Conservation (phyloP, 352 stramenopile genomes). For the Phytophthora macrochlamydospora region DNA sequence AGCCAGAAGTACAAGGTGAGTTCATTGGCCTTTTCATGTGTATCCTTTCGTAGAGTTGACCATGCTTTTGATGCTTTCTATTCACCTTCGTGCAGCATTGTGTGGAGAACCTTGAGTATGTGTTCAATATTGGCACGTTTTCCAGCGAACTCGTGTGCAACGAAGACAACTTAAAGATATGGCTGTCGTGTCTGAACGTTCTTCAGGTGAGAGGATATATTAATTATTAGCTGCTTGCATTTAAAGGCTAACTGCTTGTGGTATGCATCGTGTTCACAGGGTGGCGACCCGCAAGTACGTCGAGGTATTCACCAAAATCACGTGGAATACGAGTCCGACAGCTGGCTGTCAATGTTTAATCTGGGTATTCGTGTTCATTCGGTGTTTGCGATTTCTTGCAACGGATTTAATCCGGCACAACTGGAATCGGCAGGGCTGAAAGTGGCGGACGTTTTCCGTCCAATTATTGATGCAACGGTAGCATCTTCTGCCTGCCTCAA, state of each 20-base stretch:
- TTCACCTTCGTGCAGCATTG: slow-evolving; percentile 55
- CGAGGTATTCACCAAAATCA: slow-evolving; percentile 76
- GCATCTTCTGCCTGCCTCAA: slow-evolving; percentile 56
- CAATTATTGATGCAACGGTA: slow-evolving; percentile 51
- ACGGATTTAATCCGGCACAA: slow-evolving; percentile 54
- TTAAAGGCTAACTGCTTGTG: not conserved
- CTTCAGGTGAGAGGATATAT: slow-evolving; percentile 51
- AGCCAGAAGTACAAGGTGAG: slow-evolving; percentile 90
- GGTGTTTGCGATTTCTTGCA: slow-evolving; percentile 82
- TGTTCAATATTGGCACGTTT: slow-evolving; percentile 80
- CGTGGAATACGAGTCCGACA: slow-evolving; percentile 90
- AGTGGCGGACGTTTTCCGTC: slow-evolving; percentile 54
- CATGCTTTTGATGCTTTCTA: no score
- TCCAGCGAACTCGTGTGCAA: slow-evolving; percentile 83
- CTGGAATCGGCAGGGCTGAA: slow-evolving; percentile 33
- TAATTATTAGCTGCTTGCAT: no score
- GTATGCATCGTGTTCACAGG: slow-evolving; percentile 42
- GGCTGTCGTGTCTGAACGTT: slow-evolving; percentile 71
- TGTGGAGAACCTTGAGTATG: slow-evolving; percentile 87
- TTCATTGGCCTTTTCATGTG: not conserved
- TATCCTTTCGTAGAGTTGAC: no score
- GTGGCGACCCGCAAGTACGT: slow-evolving; percentile 74
- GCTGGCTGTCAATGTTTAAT: slow-evolving; percentile 90
- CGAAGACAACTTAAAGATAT: slow-evolving; percentile 65
- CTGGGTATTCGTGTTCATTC: slow-evolving; percentile 88